These are phyloP conservation scores for Arachnomyces sp. DNA, from an alignment of 2,329 filamentous ascomycete species.

Conservation along the genomic window DNA sequence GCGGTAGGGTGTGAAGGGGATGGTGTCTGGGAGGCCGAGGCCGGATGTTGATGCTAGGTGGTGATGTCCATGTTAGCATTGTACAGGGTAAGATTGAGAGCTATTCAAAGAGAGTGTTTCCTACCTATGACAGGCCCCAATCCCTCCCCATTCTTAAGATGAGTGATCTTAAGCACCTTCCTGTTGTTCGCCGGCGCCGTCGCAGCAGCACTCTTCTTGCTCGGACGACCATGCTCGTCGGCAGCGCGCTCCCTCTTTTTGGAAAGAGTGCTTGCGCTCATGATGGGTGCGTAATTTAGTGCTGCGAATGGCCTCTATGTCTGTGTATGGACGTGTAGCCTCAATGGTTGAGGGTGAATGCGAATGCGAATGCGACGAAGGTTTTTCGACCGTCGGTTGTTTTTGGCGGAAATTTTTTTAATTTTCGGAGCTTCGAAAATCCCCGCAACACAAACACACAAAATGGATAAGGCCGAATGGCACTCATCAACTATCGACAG, in stretches of 20 bases:
- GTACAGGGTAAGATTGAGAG: background rate
- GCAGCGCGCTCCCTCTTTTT: slow-evolving; percentile 46
- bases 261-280: slow-evolving; percentile 24
- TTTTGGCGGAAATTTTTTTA: background rate
- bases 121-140: slow-evolving; percentile 44
- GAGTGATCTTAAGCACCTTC: slow-evolving; percentile 30
- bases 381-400: background rate
- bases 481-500: too few relatives aligned
- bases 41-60: slow-evolving; percentile 20
- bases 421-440: background rate
- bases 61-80: background rate
- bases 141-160: slow-evolving; percentile 35
- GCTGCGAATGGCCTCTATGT: too few relatives aligned
- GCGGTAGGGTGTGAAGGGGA: slow-evolving; percentile 36
- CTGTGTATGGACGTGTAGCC: too few relatives aligned
- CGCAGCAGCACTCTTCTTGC: slow-evolving; percentile 40
- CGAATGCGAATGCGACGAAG: too few relatives aligned
- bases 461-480: too few relatives aligned
- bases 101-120: slow-evolving; percentile 5
- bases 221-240: slow-evolving; percentile 36
- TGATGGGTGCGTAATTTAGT: slow-evolving; percentile 12
- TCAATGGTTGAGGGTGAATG: too few relatives aligned
- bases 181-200: slow-evolving; percentile 29
- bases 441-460: background rate
- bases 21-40: slow-evolving; percentile 17